Conservation (phyloP, 257 asterid species). For the Hygrophila difformis region DNA sequence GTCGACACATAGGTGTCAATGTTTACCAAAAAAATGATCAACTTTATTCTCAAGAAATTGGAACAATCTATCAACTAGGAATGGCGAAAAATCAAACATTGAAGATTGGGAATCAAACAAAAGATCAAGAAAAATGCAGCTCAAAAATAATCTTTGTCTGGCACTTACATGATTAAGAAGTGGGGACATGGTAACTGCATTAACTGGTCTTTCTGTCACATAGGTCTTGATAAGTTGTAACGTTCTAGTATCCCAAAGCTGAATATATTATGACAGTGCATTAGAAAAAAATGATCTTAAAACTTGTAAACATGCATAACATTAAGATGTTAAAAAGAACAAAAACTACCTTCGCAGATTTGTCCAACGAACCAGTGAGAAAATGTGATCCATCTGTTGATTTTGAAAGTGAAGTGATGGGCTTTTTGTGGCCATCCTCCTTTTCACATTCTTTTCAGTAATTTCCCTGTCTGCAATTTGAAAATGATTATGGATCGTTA, state of each 20-base stretch:
- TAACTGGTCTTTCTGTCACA: constrained; percentile 65
- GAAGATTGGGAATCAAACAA: background rate
- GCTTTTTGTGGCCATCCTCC: constrained; percentile 72
- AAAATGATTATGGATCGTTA: background rate
- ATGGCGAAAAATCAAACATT: background rate
- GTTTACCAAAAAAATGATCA: background rate
- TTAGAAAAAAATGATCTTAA: constrained; percentile 1
- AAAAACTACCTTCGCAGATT: constrained; percentile 73
- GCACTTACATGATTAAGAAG: constrained; percentile 77
- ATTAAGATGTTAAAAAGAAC: constrained; percentile 6
- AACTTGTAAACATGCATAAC: background rate
- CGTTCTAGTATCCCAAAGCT: constrained; percentile 92
- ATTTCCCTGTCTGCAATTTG: constrained; percentile 57
- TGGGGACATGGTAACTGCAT: constrained; percentile 94
- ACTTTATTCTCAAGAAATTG: no score
- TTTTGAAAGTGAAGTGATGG: constrained; percentile 71
- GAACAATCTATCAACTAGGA: no score
- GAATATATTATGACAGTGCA: constrained; percentile 18
- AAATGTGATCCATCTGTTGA: constrained; percentile 72
- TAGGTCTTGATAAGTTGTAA: constrained; percentile 76
- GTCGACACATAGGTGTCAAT: no score
- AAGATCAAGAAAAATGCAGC: background rate
- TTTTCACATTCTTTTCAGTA: constrained; percentile 60
- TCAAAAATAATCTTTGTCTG: background rate
- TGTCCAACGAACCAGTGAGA: constrained; percentile 79